These are phyloP conservation scores for Ramaria sp. DNA, from an alignment of 768 basidiomycete genomes.

Conservation along the genomic window DNA sequence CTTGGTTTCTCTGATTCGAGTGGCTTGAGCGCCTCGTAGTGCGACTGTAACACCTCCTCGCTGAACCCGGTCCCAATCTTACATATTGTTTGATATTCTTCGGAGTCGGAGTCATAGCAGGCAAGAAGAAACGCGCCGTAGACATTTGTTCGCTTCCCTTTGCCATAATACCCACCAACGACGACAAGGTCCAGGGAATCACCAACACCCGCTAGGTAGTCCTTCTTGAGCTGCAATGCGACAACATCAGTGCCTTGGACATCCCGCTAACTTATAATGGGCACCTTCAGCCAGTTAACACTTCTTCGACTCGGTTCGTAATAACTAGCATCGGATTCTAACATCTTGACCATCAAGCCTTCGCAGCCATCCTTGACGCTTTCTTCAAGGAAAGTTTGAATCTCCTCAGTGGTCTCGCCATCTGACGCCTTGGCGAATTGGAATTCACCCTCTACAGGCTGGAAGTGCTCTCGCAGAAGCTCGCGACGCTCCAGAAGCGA, in stretches of 20 bases:
- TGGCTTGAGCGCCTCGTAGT: constrained; percentile 74
- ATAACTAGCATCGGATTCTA: constrained; percentile 81
- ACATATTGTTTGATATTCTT: constrained; percentile 95
- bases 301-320: constrained; percentile 94
- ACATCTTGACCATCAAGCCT: constrained; percentile 99
- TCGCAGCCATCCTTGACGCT: constrained; percentile 98
- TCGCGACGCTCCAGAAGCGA: constrained; percentile 66
- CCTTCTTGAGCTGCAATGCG: constrained; percentile 79
- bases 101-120: constrained; percentile 89
- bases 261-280: constrained; percentile 4
- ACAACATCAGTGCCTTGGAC: constrained; percentile 2
- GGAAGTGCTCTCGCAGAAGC: constrained; percentile 71
- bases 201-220: constrained; percentile 92
- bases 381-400: constrained; percentile 88
- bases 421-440: constrained; percentile 89
- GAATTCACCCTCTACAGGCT: constrained; percentile 79
- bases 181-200: constrained; percentile 97
- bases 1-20: constrained; percentile 60
- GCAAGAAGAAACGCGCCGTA: constrained; percentile 98
- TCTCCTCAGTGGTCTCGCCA: constrained; percentile 82
- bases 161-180: constrained; percentile 95
- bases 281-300: constrained; percentile 96
- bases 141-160: constrained; percentile 94
- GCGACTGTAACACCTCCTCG: constrained; percentile 75
- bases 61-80: constrained; percentile 99